These are phyloP conservation scores for Tolypocladium sp. DNA, from an alignment of 2,329 filamentous ascomycete genomes.

Conservation along the genomic window DNA sequence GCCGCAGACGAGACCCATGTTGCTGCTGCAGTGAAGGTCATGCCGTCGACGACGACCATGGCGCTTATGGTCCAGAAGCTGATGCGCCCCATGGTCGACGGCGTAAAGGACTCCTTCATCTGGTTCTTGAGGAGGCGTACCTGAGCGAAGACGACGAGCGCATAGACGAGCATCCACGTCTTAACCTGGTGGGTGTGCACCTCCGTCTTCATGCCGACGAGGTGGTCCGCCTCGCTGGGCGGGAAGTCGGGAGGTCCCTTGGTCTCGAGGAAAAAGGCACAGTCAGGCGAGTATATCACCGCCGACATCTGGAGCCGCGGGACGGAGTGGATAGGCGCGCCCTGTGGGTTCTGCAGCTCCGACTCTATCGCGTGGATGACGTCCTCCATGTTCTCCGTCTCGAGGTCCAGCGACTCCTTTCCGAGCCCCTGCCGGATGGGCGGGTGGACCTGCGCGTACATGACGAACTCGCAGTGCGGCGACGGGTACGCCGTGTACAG, in stretches of 20 bases:
- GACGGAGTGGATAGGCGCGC: slow-evolving; percentile 44
- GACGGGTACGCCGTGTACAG: slow-evolving; percentile 46
- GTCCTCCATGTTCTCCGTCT: slow-evolving; percentile 22
- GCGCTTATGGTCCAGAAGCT: slow-evolving; percentile 54
- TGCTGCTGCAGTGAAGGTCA: slow-evolving; percentile 47
- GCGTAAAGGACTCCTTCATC: slow-evolving; percentile 57
- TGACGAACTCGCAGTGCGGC: slow-evolving; percentile 80
- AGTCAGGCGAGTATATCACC: slow-evolving; percentile 60
- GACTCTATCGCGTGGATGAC: slow-evolving; percentile 48
- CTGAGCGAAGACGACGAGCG: slow-evolving; percentile 49
- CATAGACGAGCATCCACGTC: slow-evolving; percentile 48
- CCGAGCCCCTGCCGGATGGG: slow-evolving; percentile 28
- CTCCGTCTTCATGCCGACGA: slow-evolving; percentile 53
- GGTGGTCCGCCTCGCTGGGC: slow-evolving; percentile 41
- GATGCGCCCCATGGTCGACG: slow-evolving; percentile 56
- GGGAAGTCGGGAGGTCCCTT: slow-evolving; percentile 51
- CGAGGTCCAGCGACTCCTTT: slow-evolving; percentile 18
- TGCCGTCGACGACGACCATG: slow-evolving; percentile 55
- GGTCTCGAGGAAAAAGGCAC: slow-evolving; percentile 55
- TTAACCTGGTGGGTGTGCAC: slow-evolving; percentile 47
- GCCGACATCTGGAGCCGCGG: slow-evolving; percentile 53
- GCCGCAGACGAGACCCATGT: slow-evolving; percentile 47
- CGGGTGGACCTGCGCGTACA: slow-evolving; percentile 73
- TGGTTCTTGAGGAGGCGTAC: slow-evolving; percentile 53
- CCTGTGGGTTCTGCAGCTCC: slow-evolving; percentile 53